A percentile compares a stretch with the other conserved stretches of the same genome.
Conservation (phyloP, 768 basidiomycete species). For the Lyophyllum shimeji region DNA sequence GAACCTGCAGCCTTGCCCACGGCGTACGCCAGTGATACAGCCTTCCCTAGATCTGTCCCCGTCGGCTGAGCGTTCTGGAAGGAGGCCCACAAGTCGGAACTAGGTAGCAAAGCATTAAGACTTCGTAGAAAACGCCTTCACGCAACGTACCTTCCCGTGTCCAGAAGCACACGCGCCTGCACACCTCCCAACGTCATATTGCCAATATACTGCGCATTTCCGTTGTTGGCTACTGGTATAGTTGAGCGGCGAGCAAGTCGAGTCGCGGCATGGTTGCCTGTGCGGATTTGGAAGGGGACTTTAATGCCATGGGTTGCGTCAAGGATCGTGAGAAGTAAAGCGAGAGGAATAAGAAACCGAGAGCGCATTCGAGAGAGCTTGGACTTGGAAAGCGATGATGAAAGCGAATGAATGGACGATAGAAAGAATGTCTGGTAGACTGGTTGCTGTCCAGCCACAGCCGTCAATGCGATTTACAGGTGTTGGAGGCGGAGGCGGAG, state of each 20-base stretch:
- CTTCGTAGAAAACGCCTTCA: neutral
- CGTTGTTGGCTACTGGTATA: slow-evolving; percentile 58
- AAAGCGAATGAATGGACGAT: slow-evolving; percentile 21
- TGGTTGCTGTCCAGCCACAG: slow-evolving; percentile 8
- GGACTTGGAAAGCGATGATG: slow-evolving; percentile 16
- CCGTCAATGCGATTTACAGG: neutral
- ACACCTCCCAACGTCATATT: slow-evolving; percentile 69
- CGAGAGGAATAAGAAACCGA: slow-evolving; percentile 42
- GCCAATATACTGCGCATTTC: slow-evolving; percentile 71
- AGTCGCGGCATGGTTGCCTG: slow-evolving; percentile 21
- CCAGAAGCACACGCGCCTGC: slow-evolving; percentile 60
- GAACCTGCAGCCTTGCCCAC: slow-evolving; percentile 65
- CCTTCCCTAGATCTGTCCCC: slow-evolving; percentile 55
- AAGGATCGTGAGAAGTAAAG: slow-evolving; percentile 39
- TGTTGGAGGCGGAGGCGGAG: slow-evolving; percentile 2
- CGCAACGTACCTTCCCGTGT: slow-evolving; percentile 67
- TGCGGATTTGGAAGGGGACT: slow-evolving; percentile 39
- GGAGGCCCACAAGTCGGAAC: slow-evolving; percentile 77
- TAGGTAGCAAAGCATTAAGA: slow-evolving; percentile 21
- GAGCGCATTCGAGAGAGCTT: slow-evolving; percentile 34
- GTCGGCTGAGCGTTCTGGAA: slow-evolving; percentile 45
- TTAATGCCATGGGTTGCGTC: slow-evolving; percentile 36
- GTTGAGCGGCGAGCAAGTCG: slow-evolving; percentile 31
- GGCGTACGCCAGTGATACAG: slow-evolving; percentile 62
- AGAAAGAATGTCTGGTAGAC: slow-evolving; percentile 14